These are phyloP conservation scores for Sporisorium scitamineum DNA, from an alignment of 1,284 basidiomycete genomes.

Conservation along the genomic window DNA sequence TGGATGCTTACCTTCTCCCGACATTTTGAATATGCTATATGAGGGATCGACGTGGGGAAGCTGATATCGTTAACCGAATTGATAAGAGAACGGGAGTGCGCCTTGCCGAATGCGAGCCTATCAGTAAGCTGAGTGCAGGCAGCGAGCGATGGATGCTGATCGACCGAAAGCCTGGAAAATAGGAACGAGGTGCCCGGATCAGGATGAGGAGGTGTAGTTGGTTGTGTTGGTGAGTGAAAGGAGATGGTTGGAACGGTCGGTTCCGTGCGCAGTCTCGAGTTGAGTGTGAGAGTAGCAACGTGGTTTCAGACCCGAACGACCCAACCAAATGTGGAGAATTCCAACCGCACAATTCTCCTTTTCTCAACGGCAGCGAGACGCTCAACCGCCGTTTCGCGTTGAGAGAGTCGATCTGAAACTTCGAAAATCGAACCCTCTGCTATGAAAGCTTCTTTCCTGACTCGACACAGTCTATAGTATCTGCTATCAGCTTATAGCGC, in stretches of 20 bases:
- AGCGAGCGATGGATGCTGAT: neutral
- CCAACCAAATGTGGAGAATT: conserved; percentile 14
- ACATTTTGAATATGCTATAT: conserved; percentile 31
- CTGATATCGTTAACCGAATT: neutral
- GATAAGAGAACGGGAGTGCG: conserved; percentile 1
- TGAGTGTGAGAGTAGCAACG: conserved; percentile 1
- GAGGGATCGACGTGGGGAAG: conserved; percentile 12
- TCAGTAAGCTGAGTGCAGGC: neutral
- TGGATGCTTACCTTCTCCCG: conserved; percentile 48
- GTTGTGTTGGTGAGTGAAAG: neutral
- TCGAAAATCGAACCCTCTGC: neutral
- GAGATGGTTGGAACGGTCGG: neutral
- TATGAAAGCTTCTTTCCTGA: neutral
- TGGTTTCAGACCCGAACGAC: neutral
- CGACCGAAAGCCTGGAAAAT: neutral
- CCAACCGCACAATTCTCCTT: neutral
- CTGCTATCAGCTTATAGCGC: neutral
- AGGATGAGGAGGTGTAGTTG: neutral
- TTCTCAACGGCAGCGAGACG: neutral
- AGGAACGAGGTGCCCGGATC: neutral
- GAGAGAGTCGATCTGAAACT: conserved; percentile 2
- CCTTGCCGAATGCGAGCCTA: neutral
- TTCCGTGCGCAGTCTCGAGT: conserved; percentile 3
- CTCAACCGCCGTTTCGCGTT: conserved; percentile 16
- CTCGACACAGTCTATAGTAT: neutral